These are phyloP conservation scores for Reutealis trisperma DNA, from an alignment of 345 rosid species.

Conservation along the genomic window DNA sequence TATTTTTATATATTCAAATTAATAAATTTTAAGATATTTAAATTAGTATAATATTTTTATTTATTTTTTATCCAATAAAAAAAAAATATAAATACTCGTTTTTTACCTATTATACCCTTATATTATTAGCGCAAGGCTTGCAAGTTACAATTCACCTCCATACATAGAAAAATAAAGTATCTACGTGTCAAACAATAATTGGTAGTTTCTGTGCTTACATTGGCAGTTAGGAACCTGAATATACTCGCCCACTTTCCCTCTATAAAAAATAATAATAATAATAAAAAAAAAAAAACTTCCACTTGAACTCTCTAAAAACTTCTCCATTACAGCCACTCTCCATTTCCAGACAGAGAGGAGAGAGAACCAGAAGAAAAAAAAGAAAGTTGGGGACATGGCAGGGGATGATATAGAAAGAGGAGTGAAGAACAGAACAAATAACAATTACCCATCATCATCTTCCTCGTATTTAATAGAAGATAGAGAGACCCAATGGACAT, in stretches of 20 bases:
- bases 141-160: no score
- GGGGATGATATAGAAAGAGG: slow-evolving; percentile 41
- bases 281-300: neutral
- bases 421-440: slow-evolving; percentile 19
- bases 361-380: neutral
- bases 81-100: no score
- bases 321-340: slow-evolving; percentile 13
- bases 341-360: slow-evolving; percentile 2
- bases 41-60: no score
- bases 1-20: no score
- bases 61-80: no score
- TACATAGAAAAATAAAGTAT: no score
- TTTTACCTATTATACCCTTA: no score
- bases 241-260: slow-evolving; percentile 6
- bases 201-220: neutral
- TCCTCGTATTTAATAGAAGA: slow-evolving; percentile 45
- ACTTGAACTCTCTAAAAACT: neutral
- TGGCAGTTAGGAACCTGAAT: slow-evolving; percentile 7
- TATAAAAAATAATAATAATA: no score
- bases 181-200: neutral
- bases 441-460: slow-evolving; percentile 25
- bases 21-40: no score
- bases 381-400: slow-evolving; percentile 20
- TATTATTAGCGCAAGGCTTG: no score
- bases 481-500: slow-evolving; percentile 38